phyloP scores from a whole-genome alignment of 2,329 filamentous ascomycete genomes.

The Epichloe sylvatica region DNA sequence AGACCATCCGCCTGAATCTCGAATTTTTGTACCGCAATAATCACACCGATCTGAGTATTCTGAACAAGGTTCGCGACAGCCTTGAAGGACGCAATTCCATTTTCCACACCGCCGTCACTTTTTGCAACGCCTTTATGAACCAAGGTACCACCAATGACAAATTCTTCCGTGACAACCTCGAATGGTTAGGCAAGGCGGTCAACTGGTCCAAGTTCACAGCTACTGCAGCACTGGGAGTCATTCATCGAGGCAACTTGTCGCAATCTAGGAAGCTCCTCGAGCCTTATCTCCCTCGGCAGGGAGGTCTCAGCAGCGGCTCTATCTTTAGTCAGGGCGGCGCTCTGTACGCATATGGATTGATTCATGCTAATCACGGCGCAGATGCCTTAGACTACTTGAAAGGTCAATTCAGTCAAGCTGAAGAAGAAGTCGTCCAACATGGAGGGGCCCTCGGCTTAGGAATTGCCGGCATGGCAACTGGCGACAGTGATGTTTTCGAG shows the following conservation, averaged over 20 bases:
- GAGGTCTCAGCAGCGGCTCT: constrained; percentile 63
- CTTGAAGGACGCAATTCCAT: constrained; percentile 94
- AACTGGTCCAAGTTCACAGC: constrained; percentile 99
- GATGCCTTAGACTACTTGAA: constrained; percentile 73
- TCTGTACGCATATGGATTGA: constrained; percentile 85
- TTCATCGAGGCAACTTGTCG: constrained; percentile 86
- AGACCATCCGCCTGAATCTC: constrained; percentile 85
- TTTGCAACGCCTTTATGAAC: constrained; percentile 99
- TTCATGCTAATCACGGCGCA: constrained; percentile 93
- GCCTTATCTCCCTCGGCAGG: constrained; percentile 76
- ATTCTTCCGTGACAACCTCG: constrained; percentile 94
- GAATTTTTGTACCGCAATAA: constrained; percentile 96
- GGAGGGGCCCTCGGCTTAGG: constrained; percentile 89
- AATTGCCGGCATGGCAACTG: constrained; percentile 95
- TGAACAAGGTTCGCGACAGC: constrained; percentile 94
- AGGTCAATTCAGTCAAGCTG: constrained; percentile 57
- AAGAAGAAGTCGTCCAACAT: constrained; percentile 91
- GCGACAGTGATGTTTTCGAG: constrained; percentile 79
- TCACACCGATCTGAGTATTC: constrained; percentile 75
- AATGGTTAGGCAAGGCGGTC: constrained; percentile 95
- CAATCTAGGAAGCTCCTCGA: constrained; percentile 89
- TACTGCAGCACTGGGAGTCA: constrained; percentile 88
- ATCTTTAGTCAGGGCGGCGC: constrained; percentile 94
- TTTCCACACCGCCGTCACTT: constrained; percentile 93
- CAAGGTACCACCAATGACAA: constrained; percentile 95